Percentiles rank a stretch among this genome's conserved stretches.
Conservation (phyloP, 2,329 filamentous ascomycete species). For the Penicillium hesseltinei region DNA sequence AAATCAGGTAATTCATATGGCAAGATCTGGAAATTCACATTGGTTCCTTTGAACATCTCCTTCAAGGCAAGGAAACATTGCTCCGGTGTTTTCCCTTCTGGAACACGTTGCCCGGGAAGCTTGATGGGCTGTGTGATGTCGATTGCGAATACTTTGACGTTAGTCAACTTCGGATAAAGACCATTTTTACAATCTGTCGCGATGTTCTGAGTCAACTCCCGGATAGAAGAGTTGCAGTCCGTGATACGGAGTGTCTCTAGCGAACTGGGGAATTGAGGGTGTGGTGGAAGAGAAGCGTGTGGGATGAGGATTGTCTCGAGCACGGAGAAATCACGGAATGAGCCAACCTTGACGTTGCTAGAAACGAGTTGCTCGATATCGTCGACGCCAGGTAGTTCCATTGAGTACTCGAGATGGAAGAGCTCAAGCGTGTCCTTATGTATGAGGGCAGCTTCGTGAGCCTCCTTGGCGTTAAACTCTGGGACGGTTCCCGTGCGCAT, state of each 20-base stretch:
- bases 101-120: slow-evolving; percentile 16
- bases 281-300: slow-evolving; percentile 21
- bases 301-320: slow-evolving; percentile 17
- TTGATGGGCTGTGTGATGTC: slow-evolving; percentile 19
- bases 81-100: slow-evolving; percentile 15
- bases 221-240: slow-evolving; percentile 25
- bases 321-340: slow-evolving; percentile 22
- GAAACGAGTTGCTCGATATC: slow-evolving; percentile 6
- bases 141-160: slow-evolving; percentile 15
- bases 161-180: slow-evolving; percentile 18
- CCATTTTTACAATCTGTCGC: slow-evolving; percentile 20
- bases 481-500: background rate
- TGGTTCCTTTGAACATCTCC: slow-evolving; percentile 19
- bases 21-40: slow-evolving; percentile 17
- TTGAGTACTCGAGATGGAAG: slow-evolving; percentile 15
- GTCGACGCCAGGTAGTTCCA: background rate
- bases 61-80: slow-evolving; percentile 16
- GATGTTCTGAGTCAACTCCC: slow-evolving; percentile 17
- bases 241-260: slow-evolving; percentile 18
- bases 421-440: slow-evolving; percentile 22
- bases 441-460: slow-evolving; percentile 14
- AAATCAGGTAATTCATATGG: slow-evolving; percentile 6
- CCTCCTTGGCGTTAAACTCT: slow-evolving; percentile 18
- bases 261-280: slow-evolving; percentile 20
- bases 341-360: slow-evolving; percentile 14